Evolutionary conservation across 305 asterid genomes (phyloP).

Genomic region (Salvia sclarea): DNA sequence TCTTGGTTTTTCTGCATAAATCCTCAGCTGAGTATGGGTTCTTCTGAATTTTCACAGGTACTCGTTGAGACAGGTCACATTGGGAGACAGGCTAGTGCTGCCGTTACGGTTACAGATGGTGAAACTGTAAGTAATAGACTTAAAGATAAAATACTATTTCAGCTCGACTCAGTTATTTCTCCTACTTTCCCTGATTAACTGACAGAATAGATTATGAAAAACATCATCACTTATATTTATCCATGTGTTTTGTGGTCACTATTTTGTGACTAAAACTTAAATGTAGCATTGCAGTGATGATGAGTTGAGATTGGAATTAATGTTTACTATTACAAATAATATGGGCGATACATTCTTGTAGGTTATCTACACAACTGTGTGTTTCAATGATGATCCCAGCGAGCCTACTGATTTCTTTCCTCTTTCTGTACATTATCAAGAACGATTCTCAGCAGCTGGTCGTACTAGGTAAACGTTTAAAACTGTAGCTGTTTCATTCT

Average conservation of each 20-base stretch:
- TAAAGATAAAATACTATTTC: conserved; percentile 1
- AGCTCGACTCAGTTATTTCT: conserved; percentile 11
- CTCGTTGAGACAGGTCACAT: conserved; percentile 92
- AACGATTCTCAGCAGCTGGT: conserved; percentile 97
- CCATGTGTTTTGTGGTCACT: conserved; percentile 23
- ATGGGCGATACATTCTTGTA: conserved; percentile 37
- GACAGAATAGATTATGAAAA: conserved; percentile 6
- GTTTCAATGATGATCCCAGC: conserved; percentile 82
- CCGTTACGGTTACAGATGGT: conserved; percentile 93
- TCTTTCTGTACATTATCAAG: conserved; percentile 89
- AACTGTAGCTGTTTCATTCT: conserved; percentile 3
- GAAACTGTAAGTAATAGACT: conserved; percentile 75
- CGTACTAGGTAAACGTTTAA: conserved; percentile 63
- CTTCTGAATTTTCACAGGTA: conserved; percentile 50
- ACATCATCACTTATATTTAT: conserved; percentile 11
- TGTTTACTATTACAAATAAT: conserved; percentile 25
- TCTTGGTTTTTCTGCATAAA: conserved; percentile 22
- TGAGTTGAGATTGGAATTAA: conserved; percentile 20
- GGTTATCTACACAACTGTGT: conserved; percentile 90
- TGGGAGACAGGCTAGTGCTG: conserved; percentile 98
- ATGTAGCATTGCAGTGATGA: conserved; percentile 5
- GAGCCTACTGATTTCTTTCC: conserved; percentile 99
- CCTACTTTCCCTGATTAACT: conserved; percentile 5
- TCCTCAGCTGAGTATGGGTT: conserved; percentile 20
- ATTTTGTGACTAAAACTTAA: conserved; percentile 2